Percentiles rank a stretch among this genome's conserved stretches.
phyloP scores from a whole-genome alignment of 2,329 filamentous ascomycete genomes.

The Scytalidium sp. region DNA sequence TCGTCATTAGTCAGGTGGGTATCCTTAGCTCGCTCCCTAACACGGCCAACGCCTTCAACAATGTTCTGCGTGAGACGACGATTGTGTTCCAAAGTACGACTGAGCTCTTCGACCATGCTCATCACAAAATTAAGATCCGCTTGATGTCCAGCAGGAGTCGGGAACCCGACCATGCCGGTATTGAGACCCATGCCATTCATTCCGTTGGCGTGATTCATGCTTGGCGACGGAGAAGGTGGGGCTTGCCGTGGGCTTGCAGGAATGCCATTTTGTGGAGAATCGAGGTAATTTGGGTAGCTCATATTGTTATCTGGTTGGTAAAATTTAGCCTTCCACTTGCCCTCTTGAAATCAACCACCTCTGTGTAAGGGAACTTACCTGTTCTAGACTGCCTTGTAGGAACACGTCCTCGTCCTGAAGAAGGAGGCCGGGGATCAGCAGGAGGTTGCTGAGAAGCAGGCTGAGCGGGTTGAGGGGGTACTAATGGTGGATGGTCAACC shows the following conservation, averaged over 20 bases:
- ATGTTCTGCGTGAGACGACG: constrained; percentile 63
- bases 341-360: not conserved
- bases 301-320: constrained; percentile 5
- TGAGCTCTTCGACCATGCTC: constrained; percentile 62
- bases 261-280: constrained; percentile 16
- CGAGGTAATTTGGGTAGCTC: constrained; percentile 22
- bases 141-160: constrained; percentile 65
- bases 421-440: too few relatives aligned
- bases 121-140: constrained; percentile 68
- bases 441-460: not conserved
- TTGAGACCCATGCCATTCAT: constrained; percentile 23
- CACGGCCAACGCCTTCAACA: constrained; percentile 58
- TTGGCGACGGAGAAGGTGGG: constrained; percentile 27
- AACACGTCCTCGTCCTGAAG: too few relatives aligned
- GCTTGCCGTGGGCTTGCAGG: constrained; percentile 18
- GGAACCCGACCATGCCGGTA: constrained; percentile 28
- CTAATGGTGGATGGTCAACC: not conserved
- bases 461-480: not conserved
- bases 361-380: not conserved
- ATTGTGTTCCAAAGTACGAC: constrained; percentile 32
- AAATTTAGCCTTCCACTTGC: not conserved
- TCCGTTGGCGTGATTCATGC: constrained; percentile 25
- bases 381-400: not conserved
- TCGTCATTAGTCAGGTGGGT: constrained; percentile 56
- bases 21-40: constrained; percentile 53